phyloP scores from a whole-genome alignment of 768 basidiomycete genomes.

The Auricularia heimuer region DNA sequence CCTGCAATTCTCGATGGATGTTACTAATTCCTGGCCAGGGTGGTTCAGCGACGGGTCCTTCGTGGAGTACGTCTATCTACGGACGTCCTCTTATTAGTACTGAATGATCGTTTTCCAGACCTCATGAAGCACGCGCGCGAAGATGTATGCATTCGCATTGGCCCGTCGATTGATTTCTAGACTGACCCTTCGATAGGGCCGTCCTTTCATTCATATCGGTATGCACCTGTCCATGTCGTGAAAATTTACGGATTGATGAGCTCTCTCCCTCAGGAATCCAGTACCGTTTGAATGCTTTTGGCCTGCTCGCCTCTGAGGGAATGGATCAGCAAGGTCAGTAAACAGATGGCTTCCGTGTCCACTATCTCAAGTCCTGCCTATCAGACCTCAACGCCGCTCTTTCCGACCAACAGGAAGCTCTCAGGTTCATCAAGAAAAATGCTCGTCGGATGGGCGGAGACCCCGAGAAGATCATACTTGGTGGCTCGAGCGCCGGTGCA shows the following conservation, averaged over 20 bases:
- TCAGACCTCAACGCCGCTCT: conserved; percentile 37
- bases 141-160: neutral
- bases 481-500: conserved; percentile 49
- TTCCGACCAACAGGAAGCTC: conserved; percentile 30
- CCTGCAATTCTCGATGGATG: neutral
- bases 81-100: neutral
- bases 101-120: neutral
- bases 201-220: neutral
- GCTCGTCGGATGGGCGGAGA: conserved; percentile 23
- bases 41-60: neutral
- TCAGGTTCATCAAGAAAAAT: conserved; percentile 20
- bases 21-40: neutral
- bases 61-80: neutral
- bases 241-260: too few species aligned
- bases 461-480: conserved; percentile 23
- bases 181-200: neutral
- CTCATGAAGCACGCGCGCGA: neutral
- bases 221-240: too few species aligned
- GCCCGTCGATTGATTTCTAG: neutral
- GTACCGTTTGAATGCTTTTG: neutral
- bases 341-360: too few species aligned
- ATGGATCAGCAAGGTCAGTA: neutral
- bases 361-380: neutral
- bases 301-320: neutral
- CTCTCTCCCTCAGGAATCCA: neutral